Conservation (phyloP, 495 filamentous ascomycete genomes). For the Penicillium cinerascens region DNA sequence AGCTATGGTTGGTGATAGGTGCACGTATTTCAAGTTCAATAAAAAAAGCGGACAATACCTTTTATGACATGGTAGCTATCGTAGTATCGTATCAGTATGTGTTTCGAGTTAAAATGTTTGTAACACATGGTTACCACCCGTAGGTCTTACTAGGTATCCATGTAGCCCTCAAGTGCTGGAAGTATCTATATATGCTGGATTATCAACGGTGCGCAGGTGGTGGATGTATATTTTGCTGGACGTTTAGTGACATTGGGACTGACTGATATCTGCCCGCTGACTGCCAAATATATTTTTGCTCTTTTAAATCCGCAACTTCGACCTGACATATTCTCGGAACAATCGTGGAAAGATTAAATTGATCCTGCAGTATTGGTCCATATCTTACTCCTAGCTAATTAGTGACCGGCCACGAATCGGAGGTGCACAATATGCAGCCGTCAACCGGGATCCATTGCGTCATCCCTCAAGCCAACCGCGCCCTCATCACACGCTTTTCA, state of each 20-base stretch:
- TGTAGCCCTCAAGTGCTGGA: too few relatives aligned
- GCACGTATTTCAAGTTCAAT: slow-evolving; percentile 47
- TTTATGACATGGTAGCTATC: slow-evolving; percentile 13
- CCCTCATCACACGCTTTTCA: slow-evolving; percentile 14
- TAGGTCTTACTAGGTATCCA: too few relatives aligned
- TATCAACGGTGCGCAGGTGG: too few relatives aligned
- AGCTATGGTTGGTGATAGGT: slow-evolving; percentile 35
- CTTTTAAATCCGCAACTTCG: not conserved
- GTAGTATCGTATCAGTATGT: not conserved
- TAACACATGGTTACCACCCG: too few relatives aligned
- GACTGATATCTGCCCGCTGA: not conserved
- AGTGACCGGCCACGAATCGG: not conserved
- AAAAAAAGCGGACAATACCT: slow-evolving; percentile 44
- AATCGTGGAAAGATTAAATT: not conserved
- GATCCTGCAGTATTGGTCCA: not conserved
- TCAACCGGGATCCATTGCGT: slow-evolving; percentile 34
- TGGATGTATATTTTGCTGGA: not conserved
- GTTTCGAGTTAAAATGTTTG: too few relatives aligned
- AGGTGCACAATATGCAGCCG: slow-evolving; percentile 12
- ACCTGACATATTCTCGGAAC: not conserved
- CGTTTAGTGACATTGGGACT: not conserved
- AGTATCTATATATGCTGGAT: too few relatives aligned
- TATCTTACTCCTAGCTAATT: not conserved
- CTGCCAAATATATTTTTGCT: not conserved
- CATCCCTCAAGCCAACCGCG: slow-evolving; percentile 21